phyloP scores from a whole-genome alignment of 495 filamentous ascomycete species.

The Neurospora pannonica region DNA sequence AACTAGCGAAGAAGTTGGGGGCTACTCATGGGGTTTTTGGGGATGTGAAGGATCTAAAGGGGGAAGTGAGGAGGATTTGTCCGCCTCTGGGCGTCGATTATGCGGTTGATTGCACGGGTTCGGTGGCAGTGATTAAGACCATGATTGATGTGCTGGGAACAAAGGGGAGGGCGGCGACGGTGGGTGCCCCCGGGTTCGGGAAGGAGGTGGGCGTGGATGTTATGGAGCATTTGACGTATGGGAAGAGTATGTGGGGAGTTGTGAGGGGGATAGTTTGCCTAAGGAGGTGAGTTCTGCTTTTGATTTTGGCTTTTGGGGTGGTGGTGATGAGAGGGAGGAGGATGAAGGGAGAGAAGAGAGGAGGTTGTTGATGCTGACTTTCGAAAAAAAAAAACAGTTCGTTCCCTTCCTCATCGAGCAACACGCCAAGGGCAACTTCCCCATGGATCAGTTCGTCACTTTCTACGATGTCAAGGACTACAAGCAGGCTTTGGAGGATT shows the following conservation, averaged over 20 bases:
- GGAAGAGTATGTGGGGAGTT: conserved; percentile 25
- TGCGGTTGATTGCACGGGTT: conserved; percentile 35
- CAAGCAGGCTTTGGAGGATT: conserved; percentile 17
- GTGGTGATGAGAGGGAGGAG: not conserved
- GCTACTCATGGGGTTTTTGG: conserved; percentile 38
- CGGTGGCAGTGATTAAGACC: conserved; percentile 21
- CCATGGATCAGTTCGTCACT: conserved; percentile 27
- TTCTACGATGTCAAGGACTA: conserved; percentile 21
- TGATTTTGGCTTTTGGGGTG: not conserved
- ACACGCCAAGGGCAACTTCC: conserved; percentile 35
- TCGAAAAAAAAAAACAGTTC: conserved; percentile 22
- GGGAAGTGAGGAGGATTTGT: conserved; percentile 18
- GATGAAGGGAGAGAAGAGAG: not conserved
- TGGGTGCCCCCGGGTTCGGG: conserved; percentile 30
- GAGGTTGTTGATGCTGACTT: conserved; percentile 11
- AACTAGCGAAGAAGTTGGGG: conserved; percentile 50
- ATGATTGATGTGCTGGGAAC: conserved; percentile 27
- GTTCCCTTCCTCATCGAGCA: conserved; percentile 29
- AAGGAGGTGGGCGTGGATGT: conserved; percentile 14
- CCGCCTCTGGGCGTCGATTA: conserved; percentile 23
- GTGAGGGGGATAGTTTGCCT: conserved; percentile 19
- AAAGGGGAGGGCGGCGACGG: conserved; percentile 31
- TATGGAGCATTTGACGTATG: conserved; percentile 18
- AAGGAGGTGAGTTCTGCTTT: conserved; percentile 8
- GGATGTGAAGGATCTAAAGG: conserved; percentile 13